A percentile compares a stretch with the other conserved stretches of the same genome.
Evolutionary conservation across 192 early-diverging fungal species (phyloP).

Genomic region (Rhizophlyctis rosea): DNA sequence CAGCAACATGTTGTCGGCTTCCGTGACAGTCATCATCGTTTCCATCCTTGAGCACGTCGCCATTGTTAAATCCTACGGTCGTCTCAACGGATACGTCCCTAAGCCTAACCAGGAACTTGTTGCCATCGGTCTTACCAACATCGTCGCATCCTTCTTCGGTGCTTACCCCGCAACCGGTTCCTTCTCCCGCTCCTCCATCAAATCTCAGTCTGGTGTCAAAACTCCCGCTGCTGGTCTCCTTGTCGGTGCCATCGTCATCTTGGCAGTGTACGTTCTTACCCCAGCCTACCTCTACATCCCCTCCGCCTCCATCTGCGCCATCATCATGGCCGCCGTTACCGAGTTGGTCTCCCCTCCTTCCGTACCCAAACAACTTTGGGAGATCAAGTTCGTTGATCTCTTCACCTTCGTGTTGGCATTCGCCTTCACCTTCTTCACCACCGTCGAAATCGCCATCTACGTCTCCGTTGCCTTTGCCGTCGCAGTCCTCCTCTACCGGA

Average conservation of each 20-base stretch:
- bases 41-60: constrained; percentile 88
- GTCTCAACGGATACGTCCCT: constrained; percentile 78
- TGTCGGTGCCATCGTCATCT: constrained; percentile 77
- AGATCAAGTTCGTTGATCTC: constrained; percentile 55
- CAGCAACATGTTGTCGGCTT: constrained; percentile 30
- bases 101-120: constrained; percentile 87
- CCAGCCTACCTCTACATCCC: constrained; percentile 88
- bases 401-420: constrained; percentile 50
- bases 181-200: constrained; percentile 90
- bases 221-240: constrained; percentile 77
- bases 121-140: constrained; percentile 81
- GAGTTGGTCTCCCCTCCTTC: constrained; percentile 67
- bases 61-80: constrained; percentile 82
- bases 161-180: constrained; percentile 88
- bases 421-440: constrained; percentile 60
- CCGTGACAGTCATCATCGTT: constrained; percentile 70
- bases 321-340: constrained; percentile 82
- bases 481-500: constrained; percentile 71
- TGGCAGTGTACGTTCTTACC: constrained; percentile 78
- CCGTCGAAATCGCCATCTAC: constrained; percentile 80
- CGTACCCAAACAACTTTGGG: constrained; percentile 61
- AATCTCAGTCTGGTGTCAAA: constrained; percentile 80
- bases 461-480: constrained; percentile 68
- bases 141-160: constrained; percentile 81
- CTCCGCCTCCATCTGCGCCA: constrained; percentile 68